Evolutionary conservation across 2,329 filamentous ascomycete species (phyloP).

Genomic region (Diaporthe ilicicola): DNA sequence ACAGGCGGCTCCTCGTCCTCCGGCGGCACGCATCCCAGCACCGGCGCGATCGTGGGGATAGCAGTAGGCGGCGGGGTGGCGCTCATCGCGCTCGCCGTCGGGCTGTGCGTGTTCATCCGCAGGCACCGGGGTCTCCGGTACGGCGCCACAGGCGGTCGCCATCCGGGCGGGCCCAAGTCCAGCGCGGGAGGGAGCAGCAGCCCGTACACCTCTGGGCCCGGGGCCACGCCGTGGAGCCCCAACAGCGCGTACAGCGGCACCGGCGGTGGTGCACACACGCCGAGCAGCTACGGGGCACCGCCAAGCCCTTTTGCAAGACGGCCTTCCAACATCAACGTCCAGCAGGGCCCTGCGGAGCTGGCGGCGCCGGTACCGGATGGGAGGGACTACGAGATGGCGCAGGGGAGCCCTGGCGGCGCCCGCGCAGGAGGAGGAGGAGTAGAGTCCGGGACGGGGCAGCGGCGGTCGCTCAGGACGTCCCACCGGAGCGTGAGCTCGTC

Average conservation of each 20-base stretch:
- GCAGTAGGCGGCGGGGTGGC: slow-evolving; percentile 47
- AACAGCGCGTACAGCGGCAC: slow-evolving; percentile 6
- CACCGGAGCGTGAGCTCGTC: slow-evolving; percentile 17
- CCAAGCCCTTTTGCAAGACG: slow-evolving; percentile 8
- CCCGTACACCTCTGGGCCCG: slow-evolving; percentile 3
- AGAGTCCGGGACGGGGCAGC: background rate
- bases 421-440: background rate
- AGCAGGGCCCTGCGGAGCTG: slow-evolving; percentile 25
- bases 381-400: background rate
- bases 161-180: slow-evolving; percentile 5
- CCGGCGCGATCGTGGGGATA: slow-evolving; percentile 55
- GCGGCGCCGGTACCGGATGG: slow-evolving; percentile 9
- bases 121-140: slow-evolving; percentile 32
- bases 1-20: slow-evolving; percentile 30
- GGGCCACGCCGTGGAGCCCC: slow-evolving; percentile 8
- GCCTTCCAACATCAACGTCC: background rate
- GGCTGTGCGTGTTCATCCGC: slow-evolving; percentile 44
- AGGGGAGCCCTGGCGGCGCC: background rate
- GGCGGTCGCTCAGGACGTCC: slow-evolving; percentile 14
- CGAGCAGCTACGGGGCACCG: background rate
- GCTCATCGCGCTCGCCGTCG: slow-evolving; percentile 40
- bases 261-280: background rate
- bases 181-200: slow-evolving; percentile 12
- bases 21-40: slow-evolving; percentile 38
- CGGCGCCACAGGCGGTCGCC: background rate